Percentiles rank a stretch among this genome's conserved stretches.
These are phyloP conservation scores for Luffa acutangula DNA, from an alignment of 306 rosid species.

Conservation along the genomic window DNA sequence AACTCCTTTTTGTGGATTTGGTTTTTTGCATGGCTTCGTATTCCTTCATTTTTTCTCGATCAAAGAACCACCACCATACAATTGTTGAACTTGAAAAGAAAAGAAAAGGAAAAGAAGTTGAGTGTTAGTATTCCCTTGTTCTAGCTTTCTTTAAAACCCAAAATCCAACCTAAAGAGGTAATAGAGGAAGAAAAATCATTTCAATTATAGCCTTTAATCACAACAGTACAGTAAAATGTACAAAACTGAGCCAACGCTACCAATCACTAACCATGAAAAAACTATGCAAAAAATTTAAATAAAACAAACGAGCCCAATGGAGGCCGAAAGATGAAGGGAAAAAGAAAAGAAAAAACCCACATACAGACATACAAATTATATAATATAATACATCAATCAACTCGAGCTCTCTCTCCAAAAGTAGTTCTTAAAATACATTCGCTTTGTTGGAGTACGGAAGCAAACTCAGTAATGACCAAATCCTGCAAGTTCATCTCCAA, in stretches of 20 bases:
- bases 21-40: no score
- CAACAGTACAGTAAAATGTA: not conserved
- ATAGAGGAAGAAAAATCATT: not conserved
- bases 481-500: not conserved
- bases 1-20: no score
- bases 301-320: not conserved
- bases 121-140: no score
- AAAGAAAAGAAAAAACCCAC: not conserved
- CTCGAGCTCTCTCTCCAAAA: not conserved
- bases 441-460: not conserved
- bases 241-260: not conserved
- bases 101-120: no score
- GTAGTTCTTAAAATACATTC: not conserved
- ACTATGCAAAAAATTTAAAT: not conserved
- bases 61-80: no score
- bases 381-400: not conserved
- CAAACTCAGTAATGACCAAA: not conserved
- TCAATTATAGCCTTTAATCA: not conserved
- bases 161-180: not conserved
- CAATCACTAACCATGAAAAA: not conserved
- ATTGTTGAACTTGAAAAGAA: no score
- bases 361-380: not conserved
- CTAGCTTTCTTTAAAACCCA: not conserved
- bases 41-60: no score
- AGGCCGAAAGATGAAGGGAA: not conserved